phyloP scores from a whole-genome alignment of 495 filamentous ascomycete genomes.

The Annulohypoxylon nitens region DNA sequence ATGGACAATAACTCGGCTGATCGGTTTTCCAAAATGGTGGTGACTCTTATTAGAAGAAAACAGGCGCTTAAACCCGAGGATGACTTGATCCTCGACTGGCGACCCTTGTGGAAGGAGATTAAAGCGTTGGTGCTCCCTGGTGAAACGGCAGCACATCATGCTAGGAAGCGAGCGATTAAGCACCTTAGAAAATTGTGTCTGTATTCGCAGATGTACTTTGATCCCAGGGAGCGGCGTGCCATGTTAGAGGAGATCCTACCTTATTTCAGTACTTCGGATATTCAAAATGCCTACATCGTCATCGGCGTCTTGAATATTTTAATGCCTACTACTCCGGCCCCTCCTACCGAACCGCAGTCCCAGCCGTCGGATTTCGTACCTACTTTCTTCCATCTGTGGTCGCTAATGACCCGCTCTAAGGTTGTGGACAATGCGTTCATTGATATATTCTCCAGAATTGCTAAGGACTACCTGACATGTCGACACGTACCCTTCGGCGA shows the following conservation, averaged over 20 bases:
- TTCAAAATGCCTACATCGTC: conserved; percentile 89
- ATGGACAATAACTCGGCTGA: conserved; percentile 85
- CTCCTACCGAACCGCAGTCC: conserved; percentile 76
- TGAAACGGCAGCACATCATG: conserved; percentile 72
- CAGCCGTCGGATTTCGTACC: conserved; percentile 87
- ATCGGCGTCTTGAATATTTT: conserved; percentile 86
- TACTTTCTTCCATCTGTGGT: conserved; percentile 96
- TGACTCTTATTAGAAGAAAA: conserved; percentile 91
- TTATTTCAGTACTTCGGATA: conserved; percentile 94
- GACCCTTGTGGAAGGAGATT: conserved; percentile 89
- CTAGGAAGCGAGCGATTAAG: conserved; percentile 61
- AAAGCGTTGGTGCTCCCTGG: conserved; percentile 88
- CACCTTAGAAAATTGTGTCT: conserved; percentile 85
- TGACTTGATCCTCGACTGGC: conserved; percentile 93
- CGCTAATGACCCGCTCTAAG: conserved; percentile 89
- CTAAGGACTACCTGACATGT: conserved; percentile 82
- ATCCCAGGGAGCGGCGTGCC: conserved; percentile 83
- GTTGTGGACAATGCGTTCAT: conserved; percentile 87
- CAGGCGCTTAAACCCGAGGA: conserved; percentile 92
- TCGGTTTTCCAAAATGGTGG: conserved; percentile 96
- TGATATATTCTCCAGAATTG: conserved; percentile 87
- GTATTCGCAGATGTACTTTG: conserved; percentile 91
- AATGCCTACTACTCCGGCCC: conserved; percentile 84
- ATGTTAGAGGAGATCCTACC: conserved; percentile 96
- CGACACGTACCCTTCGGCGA: conserved; percentile 84